These are phyloP conservation scores for Durotheca rogersii DNA, from an alignment of 495 filamentous ascomycete genomes.

Conservation along the genomic window DNA sequence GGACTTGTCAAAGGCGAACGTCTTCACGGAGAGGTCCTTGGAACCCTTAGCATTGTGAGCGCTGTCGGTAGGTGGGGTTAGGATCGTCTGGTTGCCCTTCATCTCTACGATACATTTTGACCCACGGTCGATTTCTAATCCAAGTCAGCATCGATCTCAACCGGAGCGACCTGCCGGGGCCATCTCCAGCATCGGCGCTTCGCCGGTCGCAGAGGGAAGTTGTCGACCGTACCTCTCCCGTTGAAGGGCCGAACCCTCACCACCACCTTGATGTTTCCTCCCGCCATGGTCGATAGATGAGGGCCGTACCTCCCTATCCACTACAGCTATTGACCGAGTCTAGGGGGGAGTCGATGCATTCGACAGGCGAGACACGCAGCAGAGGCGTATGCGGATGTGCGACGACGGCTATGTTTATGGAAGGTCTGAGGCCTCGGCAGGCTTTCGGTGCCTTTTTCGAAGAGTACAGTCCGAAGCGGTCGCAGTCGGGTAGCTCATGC, in stretches of 20 bases:
- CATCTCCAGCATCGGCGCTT: neutral
- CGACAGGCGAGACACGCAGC: constrained; percentile 23
- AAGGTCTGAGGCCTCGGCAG: constrained; percentile 1
- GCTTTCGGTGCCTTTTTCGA: constrained; percentile 15
- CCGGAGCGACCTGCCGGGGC: neutral
- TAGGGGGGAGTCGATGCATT: constrained; percentile 21
- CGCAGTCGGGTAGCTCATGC: constrained; percentile 9
- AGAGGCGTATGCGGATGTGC: constrained; percentile 4
- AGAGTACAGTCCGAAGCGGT: neutral
- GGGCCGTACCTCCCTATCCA: constrained; percentile 24
- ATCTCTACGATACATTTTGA: constrained; percentile 99
- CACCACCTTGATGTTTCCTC: constrained; percentile 99
- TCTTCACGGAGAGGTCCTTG: constrained; percentile 72
- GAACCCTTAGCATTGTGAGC: constrained; percentile 61
- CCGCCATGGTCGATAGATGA: constrained; percentile 58
- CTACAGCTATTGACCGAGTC: constrained; percentile 27
- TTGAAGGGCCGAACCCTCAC: constrained; percentile 93
- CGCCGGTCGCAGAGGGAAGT: neutral
- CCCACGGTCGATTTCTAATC: constrained; percentile 77
- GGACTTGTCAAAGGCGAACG: constrained; percentile 92
- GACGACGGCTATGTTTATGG: constrained; percentile 8
- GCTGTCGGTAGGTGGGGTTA: constrained; percentile 70
- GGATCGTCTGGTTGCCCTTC: constrained; percentile 86
- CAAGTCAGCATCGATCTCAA: constrained; percentile 18
- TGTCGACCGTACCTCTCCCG: constrained; percentile 69